These are phyloP conservation scores for Apiospora arundinis DNA, from an alignment of 2,329 filamentous ascomycete species.

Conservation along the genomic window DNA sequence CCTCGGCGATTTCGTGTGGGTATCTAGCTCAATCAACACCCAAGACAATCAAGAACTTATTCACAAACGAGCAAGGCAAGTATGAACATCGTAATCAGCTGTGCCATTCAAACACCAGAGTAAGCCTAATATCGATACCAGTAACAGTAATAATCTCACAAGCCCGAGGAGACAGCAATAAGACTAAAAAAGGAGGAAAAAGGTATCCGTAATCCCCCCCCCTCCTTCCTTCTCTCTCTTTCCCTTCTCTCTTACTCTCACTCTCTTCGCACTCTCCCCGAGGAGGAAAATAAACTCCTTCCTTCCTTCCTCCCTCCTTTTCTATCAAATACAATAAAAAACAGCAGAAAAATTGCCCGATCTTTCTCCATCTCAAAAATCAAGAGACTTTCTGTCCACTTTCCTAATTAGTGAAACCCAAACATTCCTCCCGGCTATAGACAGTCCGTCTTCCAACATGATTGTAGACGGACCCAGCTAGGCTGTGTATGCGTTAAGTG, in stretches of 20 bases:
- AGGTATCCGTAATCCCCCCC: slow-evolving; percentile 7
- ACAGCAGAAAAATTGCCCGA: slow-evolving; percentile 10
- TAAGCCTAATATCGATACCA: slow-evolving; percentile 18
- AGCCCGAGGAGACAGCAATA: slow-evolving; percentile 12
- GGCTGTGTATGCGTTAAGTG: slow-evolving; percentile 12
- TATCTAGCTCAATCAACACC: too few relatives aligned
- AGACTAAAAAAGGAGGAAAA: slow-evolving; percentile 16
- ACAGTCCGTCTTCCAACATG: not conserved
- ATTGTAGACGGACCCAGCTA: not conserved
- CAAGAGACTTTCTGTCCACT: slow-evolving; percentile 15
- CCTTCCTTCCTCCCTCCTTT: slow-evolving; percentile 1
- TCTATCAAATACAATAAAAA: slow-evolving; percentile 19
- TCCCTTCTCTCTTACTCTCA: not conserved
- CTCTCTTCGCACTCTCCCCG: not conserved
- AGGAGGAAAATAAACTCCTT: slow-evolving; percentile 1
- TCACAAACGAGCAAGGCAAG: not conserved
- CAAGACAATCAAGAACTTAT: too few relatives aligned
- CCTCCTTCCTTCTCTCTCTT: not conserved
- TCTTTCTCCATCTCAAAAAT: not conserved
- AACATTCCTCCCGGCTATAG: slow-evolving; percentile 6
- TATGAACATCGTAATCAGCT: slow-evolving; percentile 17
- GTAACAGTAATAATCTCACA: slow-evolving; percentile 17
- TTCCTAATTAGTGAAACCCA: slow-evolving; percentile 19
- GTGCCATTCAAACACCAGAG: slow-evolving; percentile 12
- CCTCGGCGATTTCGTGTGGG: too few relatives aligned